Percentiles rank a stretch among this genome's conserved stretches.
These are phyloP conservation scores for Phaeolepiota aurea DNA, from an alignment of 768 basidiomycete genomes.

Conservation along the genomic window DNA sequence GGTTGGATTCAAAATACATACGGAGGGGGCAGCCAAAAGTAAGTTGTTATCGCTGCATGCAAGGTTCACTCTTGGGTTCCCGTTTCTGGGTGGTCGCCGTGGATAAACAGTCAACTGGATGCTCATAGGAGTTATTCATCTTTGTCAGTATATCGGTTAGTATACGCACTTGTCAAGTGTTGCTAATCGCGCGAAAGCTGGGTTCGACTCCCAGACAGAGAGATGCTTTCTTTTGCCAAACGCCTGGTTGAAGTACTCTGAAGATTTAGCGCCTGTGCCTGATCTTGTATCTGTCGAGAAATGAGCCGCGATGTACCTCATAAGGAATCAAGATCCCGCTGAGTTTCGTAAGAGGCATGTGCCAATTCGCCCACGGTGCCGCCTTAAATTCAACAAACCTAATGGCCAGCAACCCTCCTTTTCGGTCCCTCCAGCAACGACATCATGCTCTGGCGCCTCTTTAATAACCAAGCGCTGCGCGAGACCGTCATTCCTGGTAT, in stretches of 20 bases:
- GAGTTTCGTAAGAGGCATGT: not conserved
- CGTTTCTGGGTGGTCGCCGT: too few species aligned
- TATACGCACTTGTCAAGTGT: slow-evolving; percentile 39
- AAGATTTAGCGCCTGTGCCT: not conserved
- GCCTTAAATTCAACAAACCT: too few species aligned
- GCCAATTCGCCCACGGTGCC: too few species aligned
- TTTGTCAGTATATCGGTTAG: slow-evolving; percentile 34
- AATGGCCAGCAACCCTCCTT: slow-evolving; percentile 25
- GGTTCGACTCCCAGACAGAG: slow-evolving; percentile 22
- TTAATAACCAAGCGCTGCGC: slow-evolving; percentile 32
- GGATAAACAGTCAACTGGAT: too few species aligned
- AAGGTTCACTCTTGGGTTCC: too few species aligned
- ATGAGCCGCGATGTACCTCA: not conserved
- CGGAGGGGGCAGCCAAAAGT: too few species aligned
- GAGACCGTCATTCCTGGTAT: slow-evolving; percentile 46
- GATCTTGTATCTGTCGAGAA: not conserved
- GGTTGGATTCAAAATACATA: not conserved
- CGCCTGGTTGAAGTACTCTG: too few species aligned
- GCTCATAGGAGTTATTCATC: too few species aligned
- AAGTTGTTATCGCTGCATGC: too few species aligned
- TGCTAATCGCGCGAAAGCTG: slow-evolving; percentile 17
- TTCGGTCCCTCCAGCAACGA: too few species aligned
- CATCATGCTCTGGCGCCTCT: too few species aligned
- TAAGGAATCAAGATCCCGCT: not conserved
- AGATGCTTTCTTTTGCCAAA: slow-evolving; percentile 6